These are phyloP conservation scores for Colletotrichum tropicale DNA, from an alignment of 2,329 filamentous ascomycete genomes.

Conservation along the genomic window DNA sequence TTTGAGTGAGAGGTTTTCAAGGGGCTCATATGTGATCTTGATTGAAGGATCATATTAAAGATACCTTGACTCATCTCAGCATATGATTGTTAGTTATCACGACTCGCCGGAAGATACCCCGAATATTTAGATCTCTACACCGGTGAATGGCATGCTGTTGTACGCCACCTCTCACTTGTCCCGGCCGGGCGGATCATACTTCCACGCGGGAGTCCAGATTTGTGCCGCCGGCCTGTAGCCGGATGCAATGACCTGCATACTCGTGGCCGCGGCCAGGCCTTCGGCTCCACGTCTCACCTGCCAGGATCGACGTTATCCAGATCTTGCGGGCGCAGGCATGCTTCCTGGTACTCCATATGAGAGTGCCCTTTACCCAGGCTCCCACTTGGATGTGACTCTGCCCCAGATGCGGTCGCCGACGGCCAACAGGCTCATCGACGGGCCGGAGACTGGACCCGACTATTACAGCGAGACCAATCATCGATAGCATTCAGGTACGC, in stretches of 20 bases:
- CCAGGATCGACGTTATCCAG: background rate
- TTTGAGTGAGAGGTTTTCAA: background rate
- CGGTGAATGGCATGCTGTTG: background rate
- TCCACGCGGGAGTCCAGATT: background rate
- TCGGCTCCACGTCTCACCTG: background rate
- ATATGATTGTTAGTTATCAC: background rate
- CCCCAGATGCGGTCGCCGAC: slow-evolving; percentile 5
- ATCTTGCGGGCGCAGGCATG: background rate
- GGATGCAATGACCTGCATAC: background rate
- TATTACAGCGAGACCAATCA: background rate
- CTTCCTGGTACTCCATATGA: background rate
- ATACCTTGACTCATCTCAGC: background rate
- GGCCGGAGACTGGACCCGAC: background rate
- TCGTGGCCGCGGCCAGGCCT: background rate
- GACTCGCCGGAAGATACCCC: background rate
- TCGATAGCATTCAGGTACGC: background rate
- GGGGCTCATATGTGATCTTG: background rate
- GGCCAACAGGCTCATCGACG: background rate
- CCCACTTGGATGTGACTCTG: background rate
- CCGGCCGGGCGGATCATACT: background rate
- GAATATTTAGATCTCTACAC: background rate
- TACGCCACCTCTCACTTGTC: background rate
- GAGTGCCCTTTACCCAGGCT: background rate
- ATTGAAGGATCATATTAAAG: background rate
- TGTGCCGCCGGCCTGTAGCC: background rate